Base-by-base conservation (phyloP, 352 stramenopile genomes). In the Pythium guiyangense region DNA sequence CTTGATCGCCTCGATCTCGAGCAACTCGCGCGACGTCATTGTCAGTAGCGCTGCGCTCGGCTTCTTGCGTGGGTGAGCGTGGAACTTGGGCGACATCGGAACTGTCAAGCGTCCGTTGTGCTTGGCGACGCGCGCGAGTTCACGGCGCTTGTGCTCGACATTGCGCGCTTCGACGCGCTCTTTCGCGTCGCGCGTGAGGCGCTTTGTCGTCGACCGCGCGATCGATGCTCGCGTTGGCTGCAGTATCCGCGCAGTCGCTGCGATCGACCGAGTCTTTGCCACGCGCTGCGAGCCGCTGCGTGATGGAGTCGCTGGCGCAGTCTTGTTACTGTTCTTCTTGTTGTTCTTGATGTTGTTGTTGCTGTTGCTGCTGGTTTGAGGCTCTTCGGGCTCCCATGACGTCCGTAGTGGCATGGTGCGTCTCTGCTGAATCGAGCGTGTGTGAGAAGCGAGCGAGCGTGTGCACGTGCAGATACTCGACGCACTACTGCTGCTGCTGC, bases 1-100 rank as follows among this genome's bases (percentile, higher is more conserved):
- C 57, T 71, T 71, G 51, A 91, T 75, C 39, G 81, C 78, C 5
- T 71, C 73, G 54, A 91, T 91, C 66, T 91, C 81, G 54, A 79
- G 64, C 45, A 91, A 44, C 57, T 91, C 81, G 47, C 79, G 74
- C n/a, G 81, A 89, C 51, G 81, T 91, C 52, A 67, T 68, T 25
- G 78, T 91, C 29, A 91, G 64, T 66, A 74, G 70, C 20, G 67
- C 66, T 6, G 71, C 73, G 42, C 63, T 60, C 17, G 75, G 50
- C 4, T 49, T 49, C 54, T 71, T 80, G 48, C 70, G 76, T 3
- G 67, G 40, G 18, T 64, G 46, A n/a, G 54, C 49, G 29, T 73
- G 69, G 48, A 91, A 81, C 57, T 91, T 88, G 29, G 81, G 81
- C 45, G 76, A 88, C 60, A 79, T 64, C 9, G 81, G 81, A 46